phyloP scores from a whole-genome alignment of 192 early-diverging fungal genomes.

The Jimgerdemannia lactiflua region DNA sequence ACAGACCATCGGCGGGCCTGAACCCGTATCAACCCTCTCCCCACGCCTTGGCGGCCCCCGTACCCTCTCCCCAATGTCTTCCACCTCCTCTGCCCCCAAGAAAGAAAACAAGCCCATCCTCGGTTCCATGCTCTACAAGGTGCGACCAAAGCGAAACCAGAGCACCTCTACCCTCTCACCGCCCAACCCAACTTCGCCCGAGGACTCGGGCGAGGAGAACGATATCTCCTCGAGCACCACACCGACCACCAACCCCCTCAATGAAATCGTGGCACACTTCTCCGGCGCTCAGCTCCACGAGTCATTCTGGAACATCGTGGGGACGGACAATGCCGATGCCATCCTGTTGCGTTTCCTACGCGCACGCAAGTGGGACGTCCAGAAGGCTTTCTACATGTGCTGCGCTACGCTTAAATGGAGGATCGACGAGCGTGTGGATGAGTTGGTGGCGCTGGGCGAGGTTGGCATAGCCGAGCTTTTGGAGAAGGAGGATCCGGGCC shows the following conservation, averaged over 20 bases:
- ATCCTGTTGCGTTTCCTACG: conserved; percentile 79
- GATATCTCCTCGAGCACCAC: conserved; percentile 13
- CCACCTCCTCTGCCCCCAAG: no score
- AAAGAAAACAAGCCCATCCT: no score
- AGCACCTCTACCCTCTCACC: no score
- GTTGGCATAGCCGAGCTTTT: conserved; percentile 30
- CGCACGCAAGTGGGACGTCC: conserved; percentile 86
- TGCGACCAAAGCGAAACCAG: no score
- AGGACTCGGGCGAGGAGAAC: conserved; percentile 13
- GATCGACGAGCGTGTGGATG: conserved; percentile 44
- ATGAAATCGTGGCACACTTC: neutral
- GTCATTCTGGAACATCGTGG: conserved; percentile 61
- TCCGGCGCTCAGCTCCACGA: conserved; percentile 31
- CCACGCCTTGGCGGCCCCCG: no score
- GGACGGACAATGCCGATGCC: conserved; percentile 68
- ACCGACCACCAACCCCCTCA: neutral
- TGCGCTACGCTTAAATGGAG: conserved; percentile 74
- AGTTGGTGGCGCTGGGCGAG: conserved; percentile 42
- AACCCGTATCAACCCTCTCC: no score
- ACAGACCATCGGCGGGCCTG: neutral
- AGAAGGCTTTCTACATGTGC: conserved; percentile 72
- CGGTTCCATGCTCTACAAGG: no score
- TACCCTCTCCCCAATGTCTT: no score
- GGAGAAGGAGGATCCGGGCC: conserved; percentile 34
- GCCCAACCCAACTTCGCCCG: neutral